Percentiles rank a stretch among this genome's conserved stretches.
Conservation (phyloP, 2,329 filamentous ascomycete species). For the Rhytidhysteron rufulum region DNA sequence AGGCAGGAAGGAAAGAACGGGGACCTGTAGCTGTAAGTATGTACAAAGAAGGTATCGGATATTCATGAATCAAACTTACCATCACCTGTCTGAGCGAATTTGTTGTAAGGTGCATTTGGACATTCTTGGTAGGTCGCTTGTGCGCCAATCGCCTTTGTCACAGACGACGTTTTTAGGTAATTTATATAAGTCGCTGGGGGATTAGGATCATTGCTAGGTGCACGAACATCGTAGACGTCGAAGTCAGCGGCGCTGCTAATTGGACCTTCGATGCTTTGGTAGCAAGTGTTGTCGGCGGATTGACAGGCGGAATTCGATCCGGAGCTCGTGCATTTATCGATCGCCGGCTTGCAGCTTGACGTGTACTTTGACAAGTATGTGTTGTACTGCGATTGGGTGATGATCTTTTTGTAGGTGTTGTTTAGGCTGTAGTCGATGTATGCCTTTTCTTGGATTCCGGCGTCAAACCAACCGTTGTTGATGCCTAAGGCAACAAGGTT, state of each 20-base stretch:
- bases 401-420: slow-evolving; percentile 46
- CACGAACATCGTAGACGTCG: slow-evolving; percentile 57
- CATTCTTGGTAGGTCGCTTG: slow-evolving; percentile 53
- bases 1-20: slow-evolving; percentile 16
- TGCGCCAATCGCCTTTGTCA: slow-evolving; percentile 54
- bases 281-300: slow-evolving; percentile 52
- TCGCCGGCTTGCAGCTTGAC: slow-evolving; percentile 55
- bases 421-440: slow-evolving; percentile 45
- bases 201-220: slow-evolving; percentile 52
- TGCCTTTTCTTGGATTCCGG: slow-evolving; percentile 49
- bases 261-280: slow-evolving; percentile 46
- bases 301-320: slow-evolving; percentile 49
- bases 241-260: slow-evolving; percentile 46
- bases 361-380: slow-evolving; percentile 55
- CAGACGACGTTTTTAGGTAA: slow-evolving; percentile 51
- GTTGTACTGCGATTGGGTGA: slow-evolving; percentile 37
- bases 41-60: slow-evolving; percentile 19
- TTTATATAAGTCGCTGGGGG: slow-evolving; percentile 50
- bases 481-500: slow-evolving; percentile 46
- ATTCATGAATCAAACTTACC: slow-evolving; percentile 35
- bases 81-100: slow-evolving; percentile 46
- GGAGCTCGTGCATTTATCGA: slow-evolving; percentile 48
- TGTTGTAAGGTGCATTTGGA: slow-evolving; percentile 39
- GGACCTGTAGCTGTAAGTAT: slow-evolving; percentile 9
- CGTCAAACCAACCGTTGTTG: slow-evolving; percentile 55